Conservation (phyloP, 345 rosid genomes). For the Melastoma malabathricum region DNA sequence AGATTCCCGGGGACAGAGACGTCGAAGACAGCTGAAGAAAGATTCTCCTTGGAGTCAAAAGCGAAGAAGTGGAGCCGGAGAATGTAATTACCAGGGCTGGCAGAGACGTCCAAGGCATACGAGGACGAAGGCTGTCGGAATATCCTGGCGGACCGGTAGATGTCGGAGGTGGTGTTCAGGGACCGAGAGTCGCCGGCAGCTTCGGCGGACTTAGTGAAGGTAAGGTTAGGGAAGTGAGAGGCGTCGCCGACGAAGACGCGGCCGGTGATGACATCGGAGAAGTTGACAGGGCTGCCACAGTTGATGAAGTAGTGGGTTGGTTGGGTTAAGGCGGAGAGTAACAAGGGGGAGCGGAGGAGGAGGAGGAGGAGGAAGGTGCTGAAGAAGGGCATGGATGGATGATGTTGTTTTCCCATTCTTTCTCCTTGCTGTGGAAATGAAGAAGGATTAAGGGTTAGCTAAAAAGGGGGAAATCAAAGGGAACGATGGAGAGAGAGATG, state of each 20-base stretch:
- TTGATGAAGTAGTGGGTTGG: constrained; percentile 12
- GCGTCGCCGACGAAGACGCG: constrained; percentile 13
- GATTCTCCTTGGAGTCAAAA: constrained; percentile 10
- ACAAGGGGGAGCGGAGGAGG: neutral
- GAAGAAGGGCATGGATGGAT: neutral
- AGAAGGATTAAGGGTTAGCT: too few relatives aligned
- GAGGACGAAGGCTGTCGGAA: constrained; percentile 15
- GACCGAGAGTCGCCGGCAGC: neutral
- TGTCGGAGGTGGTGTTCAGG: neutral
- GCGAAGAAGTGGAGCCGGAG: constrained; percentile 35
- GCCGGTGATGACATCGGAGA: neutral
- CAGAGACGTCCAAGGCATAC: constrained; percentile 18
- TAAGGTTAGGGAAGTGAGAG: neutral
- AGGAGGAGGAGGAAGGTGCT: neutral
- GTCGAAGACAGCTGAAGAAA: constrained; percentile 21
- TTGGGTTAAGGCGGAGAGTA: neutral
- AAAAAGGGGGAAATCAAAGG: too few relatives aligned
- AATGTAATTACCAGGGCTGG: constrained; percentile 16
- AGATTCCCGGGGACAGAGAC: constrained; percentile 26
- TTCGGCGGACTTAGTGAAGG: constrained; percentile 3
- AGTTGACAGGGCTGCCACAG: constrained; percentile 15
- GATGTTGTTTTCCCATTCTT: too few relatives aligned
- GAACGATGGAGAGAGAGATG: too few relatives aligned
- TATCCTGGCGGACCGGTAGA: constrained; percentile 39
- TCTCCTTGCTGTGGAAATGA: too few relatives aligned